Evolutionary conservation across 148 eudicot species (phyloP).

Genomic region (Camellia granthamiana): DNA sequence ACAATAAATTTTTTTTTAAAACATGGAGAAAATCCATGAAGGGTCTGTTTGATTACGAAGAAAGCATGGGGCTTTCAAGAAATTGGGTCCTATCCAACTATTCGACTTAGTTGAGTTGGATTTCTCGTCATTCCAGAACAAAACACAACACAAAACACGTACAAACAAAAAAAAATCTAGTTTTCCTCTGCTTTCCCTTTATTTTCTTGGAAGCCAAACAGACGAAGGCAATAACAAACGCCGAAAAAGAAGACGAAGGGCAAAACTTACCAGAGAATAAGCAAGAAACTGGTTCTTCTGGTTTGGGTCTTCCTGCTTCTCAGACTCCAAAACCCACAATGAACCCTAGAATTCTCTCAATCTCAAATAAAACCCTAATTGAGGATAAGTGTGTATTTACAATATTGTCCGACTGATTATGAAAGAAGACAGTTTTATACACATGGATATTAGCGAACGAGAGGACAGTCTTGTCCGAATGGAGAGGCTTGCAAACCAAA

Average conservation of each 20-base stretch:
- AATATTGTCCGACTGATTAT: not conserved
- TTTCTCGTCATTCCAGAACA: not conserved
- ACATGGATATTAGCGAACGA: not conserved
- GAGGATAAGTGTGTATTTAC: not conserved
- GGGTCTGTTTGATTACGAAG: too few species aligned
- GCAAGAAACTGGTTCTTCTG: not conserved
- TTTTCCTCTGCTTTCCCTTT: not conserved
- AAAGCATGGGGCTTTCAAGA: too few species aligned
- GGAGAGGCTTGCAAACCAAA: not conserved
- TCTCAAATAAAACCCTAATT: too few species aligned
- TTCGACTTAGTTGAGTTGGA: not conserved
- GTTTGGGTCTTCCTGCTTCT: not conserved
- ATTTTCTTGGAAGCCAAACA: not conserved
- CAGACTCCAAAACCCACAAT: not conserved
- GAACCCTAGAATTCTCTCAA: constrained; percentile 2
- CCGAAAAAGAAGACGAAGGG: not conserved
- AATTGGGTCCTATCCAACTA: too few species aligned
- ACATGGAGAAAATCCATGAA: too few species aligned
- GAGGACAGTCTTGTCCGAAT: not conserved
- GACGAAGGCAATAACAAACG: not conserved
- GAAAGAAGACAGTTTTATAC: not conserved
- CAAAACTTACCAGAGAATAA: not conserved
- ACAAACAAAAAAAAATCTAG: not conserved
- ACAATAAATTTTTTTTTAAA: not conserved
- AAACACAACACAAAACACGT: too few species aligned